A percentile compares a stretch with the other conserved stretches of the same genome.
Conservation (phyloP, 31 red algal genomes). For the Bonnemaisonia californica region DNA sequence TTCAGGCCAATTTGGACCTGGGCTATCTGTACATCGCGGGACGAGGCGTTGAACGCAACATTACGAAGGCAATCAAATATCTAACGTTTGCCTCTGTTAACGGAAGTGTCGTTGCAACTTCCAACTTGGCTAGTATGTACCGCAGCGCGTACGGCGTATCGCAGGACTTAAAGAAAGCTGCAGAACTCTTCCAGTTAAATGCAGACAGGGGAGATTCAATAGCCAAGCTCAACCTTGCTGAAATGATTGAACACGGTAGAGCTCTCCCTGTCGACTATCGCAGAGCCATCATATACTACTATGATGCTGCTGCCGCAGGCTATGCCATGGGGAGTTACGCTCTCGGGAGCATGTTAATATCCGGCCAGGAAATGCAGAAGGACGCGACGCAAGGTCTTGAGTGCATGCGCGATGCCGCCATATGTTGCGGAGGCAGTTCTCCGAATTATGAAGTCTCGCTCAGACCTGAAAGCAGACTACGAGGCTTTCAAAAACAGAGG, state of each 20-base stretch:
- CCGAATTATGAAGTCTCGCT: neutral
- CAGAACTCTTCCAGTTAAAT: neutral
- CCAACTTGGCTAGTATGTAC: neutral
- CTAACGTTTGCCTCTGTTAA: neutral
- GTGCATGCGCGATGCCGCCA: neutral
- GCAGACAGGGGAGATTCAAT: neutral
- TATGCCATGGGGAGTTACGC: neutral
- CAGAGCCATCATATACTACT: neutral
- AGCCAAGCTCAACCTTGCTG: neutral
- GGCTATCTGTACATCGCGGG: neutral
- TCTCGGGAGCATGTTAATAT: neutral
- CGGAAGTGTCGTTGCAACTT: neutral
- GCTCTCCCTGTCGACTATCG: neutral
- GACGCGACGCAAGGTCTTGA: neutral
- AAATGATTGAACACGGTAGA: neutral
- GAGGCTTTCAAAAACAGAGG: neutral
- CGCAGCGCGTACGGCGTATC: neutral
- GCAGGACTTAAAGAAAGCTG: neutral
- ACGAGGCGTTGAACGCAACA: neutral
- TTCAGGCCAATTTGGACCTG: neutral
- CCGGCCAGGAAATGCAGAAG: neutral
- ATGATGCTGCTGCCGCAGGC: neutral
- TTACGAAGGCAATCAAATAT: neutral
- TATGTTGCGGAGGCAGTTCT: neutral
- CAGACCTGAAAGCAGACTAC: neutral